phyloP scores from a whole-genome alignment of 148 eudicot genomes.

The Rhododendron williamsianum region DNA sequence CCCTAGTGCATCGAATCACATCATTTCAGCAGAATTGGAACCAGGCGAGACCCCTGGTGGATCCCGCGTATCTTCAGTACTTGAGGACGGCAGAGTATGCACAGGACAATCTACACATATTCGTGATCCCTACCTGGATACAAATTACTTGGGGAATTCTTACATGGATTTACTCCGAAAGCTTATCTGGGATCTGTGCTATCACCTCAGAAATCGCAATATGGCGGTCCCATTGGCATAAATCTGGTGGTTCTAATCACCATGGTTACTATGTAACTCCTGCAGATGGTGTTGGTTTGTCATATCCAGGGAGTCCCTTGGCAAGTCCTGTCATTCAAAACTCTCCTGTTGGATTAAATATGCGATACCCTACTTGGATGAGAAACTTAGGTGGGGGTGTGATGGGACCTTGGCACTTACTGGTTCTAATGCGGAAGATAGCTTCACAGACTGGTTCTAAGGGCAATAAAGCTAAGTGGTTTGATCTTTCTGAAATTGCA shows the following conservation, averaged over 20 bases:
- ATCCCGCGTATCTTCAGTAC: slow-evolving; percentile 65
- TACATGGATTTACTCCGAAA: slow-evolving; percentile 67
- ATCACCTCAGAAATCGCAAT: slow-evolving; percentile 65
- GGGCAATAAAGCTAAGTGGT: too few relatives aligned
- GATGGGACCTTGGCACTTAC: too few relatives aligned
- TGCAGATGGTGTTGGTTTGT: slow-evolving; percentile 49
- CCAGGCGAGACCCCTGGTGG: slow-evolving; percentile 44
- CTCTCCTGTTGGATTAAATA: too few relatives aligned
- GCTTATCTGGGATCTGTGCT: slow-evolving; percentile 63
- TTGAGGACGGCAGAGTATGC: slow-evolving; percentile 50
- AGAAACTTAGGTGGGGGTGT: too few relatives aligned
- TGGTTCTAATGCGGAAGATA: too few relatives aligned
- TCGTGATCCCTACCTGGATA: slow-evolving; percentile 27
- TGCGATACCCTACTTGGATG: too few relatives aligned
- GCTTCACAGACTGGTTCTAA: too few relatives aligned
- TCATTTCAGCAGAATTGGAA: slow-evolving; percentile 43
- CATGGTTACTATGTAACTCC: slow-evolving; percentile 60
- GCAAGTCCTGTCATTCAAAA: too few relatives aligned
- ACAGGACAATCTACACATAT: slow-evolving; percentile 51
- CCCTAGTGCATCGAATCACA: slow-evolving; percentile 47
- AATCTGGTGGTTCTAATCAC: slow-evolving; percentile 44
- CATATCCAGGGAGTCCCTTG: neutral
- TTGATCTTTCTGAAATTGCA: too few relatives aligned
- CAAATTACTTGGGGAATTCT: slow-evolving; percentile 30
- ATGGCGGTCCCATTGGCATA: slow-evolving; percentile 39